Conservation (phyloP, 768 basidiomycete species). For the Leccinum disarticulatum region DNA sequence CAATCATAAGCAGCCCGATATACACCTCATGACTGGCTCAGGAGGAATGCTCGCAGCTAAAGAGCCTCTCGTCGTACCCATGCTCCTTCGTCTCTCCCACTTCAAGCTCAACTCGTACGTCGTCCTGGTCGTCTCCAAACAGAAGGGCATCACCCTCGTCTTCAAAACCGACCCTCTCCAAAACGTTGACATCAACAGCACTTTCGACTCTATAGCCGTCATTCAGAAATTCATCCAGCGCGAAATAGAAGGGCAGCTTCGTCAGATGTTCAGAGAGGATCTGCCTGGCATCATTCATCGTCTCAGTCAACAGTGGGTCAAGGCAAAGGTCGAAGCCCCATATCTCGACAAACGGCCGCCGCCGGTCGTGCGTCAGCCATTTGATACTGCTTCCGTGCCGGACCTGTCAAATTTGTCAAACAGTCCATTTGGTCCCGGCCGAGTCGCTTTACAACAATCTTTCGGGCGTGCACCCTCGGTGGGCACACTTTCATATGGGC, state of each 20-base stretch:
- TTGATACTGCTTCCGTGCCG: slow-evolving; percentile 45
- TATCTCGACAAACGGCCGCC: slow-evolving; percentile 63
- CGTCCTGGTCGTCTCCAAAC: slow-evolving; percentile 94
- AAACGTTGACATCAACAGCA: slow-evolving; percentile 95
- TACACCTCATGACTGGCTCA: slow-evolving; percentile 81
- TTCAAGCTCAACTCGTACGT: slow-evolving; percentile 94
- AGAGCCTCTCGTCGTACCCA: slow-evolving; percentile 94
- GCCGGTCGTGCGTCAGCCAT: slow-evolving; percentile 30
- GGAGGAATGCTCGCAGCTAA: slow-evolving; percentile 91
- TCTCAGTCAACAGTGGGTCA: slow-evolving; percentile 94
- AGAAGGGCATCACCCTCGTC: slow-evolving; percentile 97
- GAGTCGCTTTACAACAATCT: slow-evolving; percentile 23
- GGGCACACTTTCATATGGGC: slow-evolving; percentile 16
- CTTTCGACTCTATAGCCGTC: slow-evolving; percentile 96
- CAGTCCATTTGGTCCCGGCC: slow-evolving; percentile 12
- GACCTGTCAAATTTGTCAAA: slow-evolving; percentile 33
- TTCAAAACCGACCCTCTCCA: slow-evolving; percentile 99
- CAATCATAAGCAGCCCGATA: slow-evolving; percentile 88
- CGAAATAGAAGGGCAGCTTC: slow-evolving; percentile 94
- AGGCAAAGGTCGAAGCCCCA: slow-evolving; percentile 90
- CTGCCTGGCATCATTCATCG: slow-evolving; percentile 95
- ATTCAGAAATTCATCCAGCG: slow-evolving; percentile 97
- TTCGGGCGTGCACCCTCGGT: slow-evolving; percentile 27
- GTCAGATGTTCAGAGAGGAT: slow-evolving; percentile 98
- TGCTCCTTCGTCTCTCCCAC: slow-evolving; percentile 95